phyloP scores from a whole-genome alignment of 495 filamentous ascomycete genomes.

The Penicillium parvum region DNA sequence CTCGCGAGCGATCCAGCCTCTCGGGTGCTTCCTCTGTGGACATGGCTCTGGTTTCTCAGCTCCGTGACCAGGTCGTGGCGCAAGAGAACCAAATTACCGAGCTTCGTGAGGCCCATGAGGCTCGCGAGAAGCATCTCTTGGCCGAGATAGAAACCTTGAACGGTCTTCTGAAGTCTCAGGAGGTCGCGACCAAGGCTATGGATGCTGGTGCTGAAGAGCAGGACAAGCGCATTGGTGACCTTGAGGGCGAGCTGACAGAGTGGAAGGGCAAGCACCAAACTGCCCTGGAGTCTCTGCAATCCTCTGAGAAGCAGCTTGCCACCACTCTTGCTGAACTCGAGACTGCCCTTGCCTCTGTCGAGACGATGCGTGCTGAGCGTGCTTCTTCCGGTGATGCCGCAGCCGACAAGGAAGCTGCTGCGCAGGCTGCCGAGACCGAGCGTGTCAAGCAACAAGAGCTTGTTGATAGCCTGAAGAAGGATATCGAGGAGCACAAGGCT shows the following conservation, averaged over 20 bases:
- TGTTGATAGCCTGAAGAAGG: slow-evolving; percentile 61
- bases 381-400: slow-evolving; percentile 26
- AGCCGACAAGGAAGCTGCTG: slow-evolving; percentile 43
- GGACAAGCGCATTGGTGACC: slow-evolving; percentile 59
- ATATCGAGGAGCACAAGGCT: slow-evolving; percentile 75
- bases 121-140: slow-evolving; percentile 68
- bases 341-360: slow-evolving; percentile 41
- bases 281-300: slow-evolving; percentile 66
- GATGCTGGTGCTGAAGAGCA: slow-evolving; percentile 48
- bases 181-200: slow-evolving; percentile 38
- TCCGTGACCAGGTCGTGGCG: slow-evolving; percentile 82
- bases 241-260: slow-evolving; percentile 69
- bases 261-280: slow-evolving; percentile 73
- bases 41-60: slow-evolving; percentile 81
- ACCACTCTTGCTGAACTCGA: slow-evolving; percentile 70
- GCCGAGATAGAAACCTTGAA: slow-evolving; percentile 65
- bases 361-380: slow-evolving; percentile 44
- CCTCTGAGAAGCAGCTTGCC: slow-evolving; percentile 67
- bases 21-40: slow-evolving; percentile 81
- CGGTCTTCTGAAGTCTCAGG: slow-evolving; percentile 48
- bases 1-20: slow-evolving; percentile 84
- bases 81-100: slow-evolving; percentile 74
- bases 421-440: slow-evolving; percentile 48
- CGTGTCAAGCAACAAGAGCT: slow-evolving; percentile 58
- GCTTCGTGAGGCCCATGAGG: slow-evolving; percentile 66